Percentiles rank a stretch among this genome's conserved stretches.
Evolutionary conservation across 805 yeast genomes (phyloP).

Genomic region (Metschnikowia vanudenii): DNA sequence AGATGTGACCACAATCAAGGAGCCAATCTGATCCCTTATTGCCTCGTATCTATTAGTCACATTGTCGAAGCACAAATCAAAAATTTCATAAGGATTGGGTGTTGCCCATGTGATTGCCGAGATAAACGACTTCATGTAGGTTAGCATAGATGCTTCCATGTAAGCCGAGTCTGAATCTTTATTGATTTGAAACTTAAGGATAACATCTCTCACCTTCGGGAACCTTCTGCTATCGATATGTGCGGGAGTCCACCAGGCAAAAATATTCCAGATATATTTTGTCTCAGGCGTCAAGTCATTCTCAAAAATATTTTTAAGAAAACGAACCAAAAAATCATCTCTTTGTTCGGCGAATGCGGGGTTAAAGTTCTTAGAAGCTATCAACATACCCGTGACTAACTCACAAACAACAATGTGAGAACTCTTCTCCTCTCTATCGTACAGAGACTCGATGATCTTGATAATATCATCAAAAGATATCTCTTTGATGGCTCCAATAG

Average conservation of each 20-base stretch:
- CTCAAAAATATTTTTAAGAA: slow-evolving; percentile 47
- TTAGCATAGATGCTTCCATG: slow-evolving; percentile 58
- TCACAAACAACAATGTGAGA: slow-evolving; percentile 76
- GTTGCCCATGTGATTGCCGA: slow-evolving; percentile 55
- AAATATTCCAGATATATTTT: slow-evolving; percentile 68
- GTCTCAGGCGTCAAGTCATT: slow-evolving; percentile 73
- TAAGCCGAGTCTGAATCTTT: slow-evolving; percentile 59
- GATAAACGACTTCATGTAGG: slow-evolving; percentile 51
- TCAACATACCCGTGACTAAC: slow-evolving; percentile 59
- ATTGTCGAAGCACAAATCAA: slow-evolving; percentile 44
- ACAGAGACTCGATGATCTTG: slow-evolving; percentile 47
- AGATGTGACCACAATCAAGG: slow-evolving; percentile 50
- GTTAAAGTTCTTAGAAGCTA: slow-evolving; percentile 46
- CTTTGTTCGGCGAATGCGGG: slow-evolving; percentile 32
- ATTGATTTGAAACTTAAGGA: slow-evolving; percentile 49
- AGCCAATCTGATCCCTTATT: slow-evolving; percentile 68
- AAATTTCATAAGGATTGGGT: slow-evolving; percentile 46
- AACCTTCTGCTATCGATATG: slow-evolving; percentile 68
- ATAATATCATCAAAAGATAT: slow-evolving; percentile 53
- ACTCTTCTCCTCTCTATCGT: slow-evolving; percentile 67
- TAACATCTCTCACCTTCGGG: slow-evolving; percentile 46
- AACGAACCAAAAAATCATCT: slow-evolving; percentile 46
- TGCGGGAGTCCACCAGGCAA: slow-evolving; percentile 71
- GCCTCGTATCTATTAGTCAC: slow-evolving; percentile 68
- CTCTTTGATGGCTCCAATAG: slow-evolving; percentile 42